Evolutionary conservation across 2,329 filamentous ascomycete species (phyloP), one percentile per base, ranked within the genome.

Genomic region (Verticillium zaregamsianum): DNA sequence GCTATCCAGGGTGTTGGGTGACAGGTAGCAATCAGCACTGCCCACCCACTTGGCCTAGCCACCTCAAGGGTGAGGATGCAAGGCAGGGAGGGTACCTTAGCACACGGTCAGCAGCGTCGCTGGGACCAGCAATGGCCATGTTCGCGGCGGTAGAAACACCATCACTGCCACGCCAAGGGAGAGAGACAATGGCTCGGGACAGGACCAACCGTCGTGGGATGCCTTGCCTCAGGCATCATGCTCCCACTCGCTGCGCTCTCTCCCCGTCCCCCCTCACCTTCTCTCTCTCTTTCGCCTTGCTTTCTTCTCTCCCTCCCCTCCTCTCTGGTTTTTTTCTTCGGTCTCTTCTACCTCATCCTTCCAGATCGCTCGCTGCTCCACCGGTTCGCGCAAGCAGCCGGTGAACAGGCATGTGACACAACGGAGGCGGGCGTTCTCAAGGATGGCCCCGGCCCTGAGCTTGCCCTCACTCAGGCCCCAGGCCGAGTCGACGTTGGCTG

Each of bases 361-460:
- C 11, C 14, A 35, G 33, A 7, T 20, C n/a, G 12, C 39, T 20
- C 23, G 15, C 60, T 63, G 64, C 67, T 69, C 68, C 70, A 69
- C 69, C 69, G 65, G 69, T 71, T 72, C 69, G 63, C 61, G 66
- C 69, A 66, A 54, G 60, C 54, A 59, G 55, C 58, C 57, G 60
- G 20, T 14, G 45, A 14, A 25, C n/a, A 52, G 5, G 11, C 5
- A 52, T 11, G 17, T 52, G 20, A 11, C 20, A n/a, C n/a, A 23
- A 3, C 6, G 9, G 20, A 25, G n/a, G n/a, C n/a, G n/a, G n/a
- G 33, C 14, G 33, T 35, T 4, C 11, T 35, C 28, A 28, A 28
- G 28, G 28, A 28, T 28, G 28, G 28, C 28, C 28, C 28, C 28
- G 28, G 28, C 4, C 28, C 28, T 28, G 28, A 28, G 28, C 28